phyloP scores from a whole-genome alignment of 805 yeast species.

The Schwanniomyces occidentalis region DNA sequence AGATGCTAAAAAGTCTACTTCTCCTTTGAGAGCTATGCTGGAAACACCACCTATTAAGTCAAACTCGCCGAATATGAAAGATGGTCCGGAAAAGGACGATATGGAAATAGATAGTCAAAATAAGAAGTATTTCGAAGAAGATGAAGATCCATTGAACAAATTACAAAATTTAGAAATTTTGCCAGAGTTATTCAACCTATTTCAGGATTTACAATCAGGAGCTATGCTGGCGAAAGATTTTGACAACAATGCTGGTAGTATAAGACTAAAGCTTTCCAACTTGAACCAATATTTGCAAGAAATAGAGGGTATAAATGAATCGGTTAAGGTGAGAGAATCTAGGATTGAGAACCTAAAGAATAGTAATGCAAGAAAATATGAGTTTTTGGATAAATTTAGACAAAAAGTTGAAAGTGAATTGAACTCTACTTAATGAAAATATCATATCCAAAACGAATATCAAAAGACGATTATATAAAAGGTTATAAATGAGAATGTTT shows the following conservation, averaged over 20 bases:
- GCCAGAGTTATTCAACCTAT: slow-evolving; percentile 36
- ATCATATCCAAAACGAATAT: background rate
- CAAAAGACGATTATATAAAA: background rate
- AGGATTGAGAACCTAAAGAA: slow-evolving; percentile 23
- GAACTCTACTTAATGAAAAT: too few species aligned
- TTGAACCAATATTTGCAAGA: slow-evolving; percentile 31
- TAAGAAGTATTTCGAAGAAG: too few species aligned
- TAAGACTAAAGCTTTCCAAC: slow-evolving; percentile 34
- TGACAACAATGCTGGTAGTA: slow-evolving; percentile 41
- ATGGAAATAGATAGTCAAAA: slow-evolving; percentile 12
- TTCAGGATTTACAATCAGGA: slow-evolving; percentile 37
- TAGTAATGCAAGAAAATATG: slow-evolving; percentile 25
- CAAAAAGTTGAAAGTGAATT: slow-evolving; percentile 9
- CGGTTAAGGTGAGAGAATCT: slow-evolving; percentile 23
- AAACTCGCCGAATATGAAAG: slow-evolving; percentile 3
- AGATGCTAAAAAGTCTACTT: slow-evolving; percentile 1
- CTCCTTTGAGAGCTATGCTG: slow-evolving; percentile 1
- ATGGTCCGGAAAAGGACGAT: slow-evolving; percentile 3
- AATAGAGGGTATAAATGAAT: slow-evolving; percentile 40
- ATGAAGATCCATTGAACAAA: slow-evolving; percentile 16
- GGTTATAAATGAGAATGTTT: background rate
- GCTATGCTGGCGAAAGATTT: slow-evolving; percentile 40
- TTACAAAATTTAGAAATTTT: slow-evolving; percentile 33
- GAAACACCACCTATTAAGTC: slow-evolving; percentile 7
- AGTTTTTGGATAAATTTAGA: slow-evolving; percentile 22